phyloP scores from a whole-genome alignment of 2,329 filamentous ascomycete genomes.

The Diaporthe sp. region DNA sequence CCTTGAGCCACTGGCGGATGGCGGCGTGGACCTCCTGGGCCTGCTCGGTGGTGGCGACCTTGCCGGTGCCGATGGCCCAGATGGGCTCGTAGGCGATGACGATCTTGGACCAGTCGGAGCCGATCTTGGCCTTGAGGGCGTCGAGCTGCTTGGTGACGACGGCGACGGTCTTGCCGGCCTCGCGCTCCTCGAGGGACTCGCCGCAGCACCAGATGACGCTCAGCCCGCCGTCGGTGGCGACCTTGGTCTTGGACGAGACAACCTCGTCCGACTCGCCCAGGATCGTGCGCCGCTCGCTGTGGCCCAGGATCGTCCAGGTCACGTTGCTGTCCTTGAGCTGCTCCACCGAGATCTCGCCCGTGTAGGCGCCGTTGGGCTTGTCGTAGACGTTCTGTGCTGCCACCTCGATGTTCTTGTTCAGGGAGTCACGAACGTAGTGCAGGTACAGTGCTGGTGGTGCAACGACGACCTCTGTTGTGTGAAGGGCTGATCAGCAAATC shows the following conservation, averaged over 20 bases:
- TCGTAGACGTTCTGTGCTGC: slow-evolving; percentile 98
- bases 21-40: slow-evolving; percentile 94
- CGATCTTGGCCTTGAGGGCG: slow-evolving; percentile 78
- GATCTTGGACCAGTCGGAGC: slow-evolving; percentile 88
- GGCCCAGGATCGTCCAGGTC: slow-evolving; percentile 91
- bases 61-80: slow-evolving; percentile 95
- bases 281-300: slow-evolving; percentile 94
- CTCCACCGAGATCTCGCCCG: slow-evolving; percentile 92
- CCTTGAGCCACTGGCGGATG: slow-evolving; percentile 89
- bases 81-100: slow-evolving; percentile 99
- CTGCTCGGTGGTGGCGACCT: slow-evolving; percentile 89
- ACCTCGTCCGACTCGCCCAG: slow-evolving; percentile 88
- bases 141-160: slow-evolving; percentile 88
- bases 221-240: slow-evolving; percentile 86
- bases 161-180: slow-evolving; percentile 85
- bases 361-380: slow-evolving; percentile 97
- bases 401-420: slow-evolving; percentile 83
- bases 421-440: slow-evolving; percentile 82
- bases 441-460: slow-evolving; percentile 93
- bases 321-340: slow-evolving; percentile 92
- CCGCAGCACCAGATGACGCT: slow-evolving; percentile 97
- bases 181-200: slow-evolving; percentile 93
- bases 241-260: slow-evolving; percentile 94
- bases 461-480: slow-evolving; percentile 86
- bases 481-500: slow-evolving; percentile 23